Conservation (phyloP, 2,329 filamentous ascomycete genomes). For the Pyrenophora tritici-repentis region DNA sequence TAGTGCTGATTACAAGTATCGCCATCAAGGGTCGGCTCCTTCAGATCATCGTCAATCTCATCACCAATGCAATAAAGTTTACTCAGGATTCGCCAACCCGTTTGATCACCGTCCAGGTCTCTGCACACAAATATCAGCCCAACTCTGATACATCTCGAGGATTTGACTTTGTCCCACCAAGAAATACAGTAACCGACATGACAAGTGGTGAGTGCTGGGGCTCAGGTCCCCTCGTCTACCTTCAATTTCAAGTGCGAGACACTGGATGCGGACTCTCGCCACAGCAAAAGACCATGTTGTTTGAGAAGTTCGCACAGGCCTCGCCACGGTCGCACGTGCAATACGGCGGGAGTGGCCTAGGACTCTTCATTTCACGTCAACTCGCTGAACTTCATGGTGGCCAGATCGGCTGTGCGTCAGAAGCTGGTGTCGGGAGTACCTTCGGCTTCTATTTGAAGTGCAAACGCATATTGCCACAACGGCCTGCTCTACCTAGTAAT, state of each 20-base stretch:
- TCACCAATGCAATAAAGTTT: constrained; percentile 57
- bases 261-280: constrained; percentile 40
- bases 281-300: constrained; percentile 40
- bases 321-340: constrained; percentile 44
- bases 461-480: constrained; percentile 18
- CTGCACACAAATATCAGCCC: constrained; percentile 43
- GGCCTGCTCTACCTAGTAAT: constrained; percentile 1
- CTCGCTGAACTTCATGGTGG: constrained; percentile 46
- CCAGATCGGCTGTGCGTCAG: constrained; percentile 41
- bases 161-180: constrained; percentile 37
- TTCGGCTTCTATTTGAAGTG: constrained; percentile 44
- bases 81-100: constrained; percentile 45
- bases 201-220: constrained; percentile 36
- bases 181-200: constrained; percentile 18
- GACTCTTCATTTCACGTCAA: constrained; percentile 45
- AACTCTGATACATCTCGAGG: constrained; percentile 18
- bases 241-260: constrained; percentile 40
- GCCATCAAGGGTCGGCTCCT: constrained; percentile 39
- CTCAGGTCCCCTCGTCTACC: constrained; percentile 31
- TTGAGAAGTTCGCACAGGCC: constrained; percentile 41
- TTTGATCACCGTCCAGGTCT: constrained; percentile 47
- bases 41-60: constrained; percentile 50
- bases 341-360: constrained; percentile 45
- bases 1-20: no score
- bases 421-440: constrained; percentile 37